Evolutionary conservation across 768 basidiomycete genomes (phyloP).

Genomic region (Auricularia heimuer): DNA sequence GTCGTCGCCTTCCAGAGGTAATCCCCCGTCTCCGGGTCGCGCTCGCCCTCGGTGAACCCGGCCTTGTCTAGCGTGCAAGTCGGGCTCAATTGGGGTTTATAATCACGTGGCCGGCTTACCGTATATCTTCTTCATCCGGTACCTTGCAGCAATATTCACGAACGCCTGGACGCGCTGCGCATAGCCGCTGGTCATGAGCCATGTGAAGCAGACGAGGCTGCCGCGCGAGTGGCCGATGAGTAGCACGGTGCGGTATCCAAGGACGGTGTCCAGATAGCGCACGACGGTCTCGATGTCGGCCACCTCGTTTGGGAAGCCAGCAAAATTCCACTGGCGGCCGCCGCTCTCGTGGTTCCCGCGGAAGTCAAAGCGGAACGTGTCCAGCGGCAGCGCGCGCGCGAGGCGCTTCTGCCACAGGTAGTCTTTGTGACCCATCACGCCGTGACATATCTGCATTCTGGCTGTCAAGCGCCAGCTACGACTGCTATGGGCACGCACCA

Average conservation of each 20-base stretch:
- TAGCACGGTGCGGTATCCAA: slow-evolving; percentile 60
- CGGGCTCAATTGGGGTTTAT: too few relatives aligned
- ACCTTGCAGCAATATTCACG: slow-evolving; percentile 69
- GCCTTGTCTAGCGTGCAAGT: not conserved
- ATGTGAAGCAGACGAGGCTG: slow-evolving; percentile 53
- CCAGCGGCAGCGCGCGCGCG: slow-evolving; percentile 51
- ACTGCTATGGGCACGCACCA: slow-evolving; percentile 35
- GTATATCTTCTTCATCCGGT: slow-evolving; percentile 46
- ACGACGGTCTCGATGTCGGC: slow-evolving; percentile 60
- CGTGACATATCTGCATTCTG: slow-evolving; percentile 57
- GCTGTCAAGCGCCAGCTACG: not conserved
- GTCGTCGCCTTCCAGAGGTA: slow-evolving; percentile 55
- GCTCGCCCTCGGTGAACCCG: not conserved
- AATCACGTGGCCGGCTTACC: not conserved
- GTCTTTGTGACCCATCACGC: slow-evolving; percentile 78
- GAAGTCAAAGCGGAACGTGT: slow-evolving; percentile 84
- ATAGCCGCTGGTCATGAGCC: slow-evolving; percentile 56
- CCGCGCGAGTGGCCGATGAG: slow-evolving; percentile 76
- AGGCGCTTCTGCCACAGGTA: slow-evolving; percentile 74
- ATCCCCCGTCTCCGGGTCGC: slow-evolving; percentile 33
- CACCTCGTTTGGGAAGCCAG: slow-evolving; percentile 48
- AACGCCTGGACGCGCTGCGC: slow-evolving; percentile 47
- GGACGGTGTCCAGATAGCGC: slow-evolving; percentile 42
- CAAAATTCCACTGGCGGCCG: slow-evolving; percentile 49
- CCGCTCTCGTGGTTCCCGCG: slow-evolving; percentile 71